These are phyloP conservation scores for Spathaspora gorwiae DNA, from an alignment of 805 yeast species.

Conservation along the genomic window DNA sequence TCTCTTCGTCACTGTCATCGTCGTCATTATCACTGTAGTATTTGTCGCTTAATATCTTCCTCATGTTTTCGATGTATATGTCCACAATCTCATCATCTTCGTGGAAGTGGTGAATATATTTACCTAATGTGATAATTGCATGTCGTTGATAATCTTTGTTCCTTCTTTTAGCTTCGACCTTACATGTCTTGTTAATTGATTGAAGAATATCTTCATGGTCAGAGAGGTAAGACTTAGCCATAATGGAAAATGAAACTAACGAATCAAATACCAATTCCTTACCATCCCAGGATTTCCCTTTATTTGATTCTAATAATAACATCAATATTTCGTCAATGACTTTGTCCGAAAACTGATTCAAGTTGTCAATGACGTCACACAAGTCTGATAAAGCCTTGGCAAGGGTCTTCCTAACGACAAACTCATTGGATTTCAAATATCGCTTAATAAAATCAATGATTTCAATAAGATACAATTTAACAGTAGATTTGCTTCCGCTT, in stretches of 20 bases:
- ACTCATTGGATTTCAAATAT: conserved; percentile 53
- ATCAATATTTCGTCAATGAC: conserved; percentile 36
- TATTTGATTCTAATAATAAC: conserved; percentile 53
- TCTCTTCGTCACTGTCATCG: conserved; percentile 19
- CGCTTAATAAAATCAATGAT: conserved; percentile 49
- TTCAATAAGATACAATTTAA: conserved; percentile 65
- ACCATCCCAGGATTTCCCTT: conserved; percentile 85
- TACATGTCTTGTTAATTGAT: conserved; percentile 41
- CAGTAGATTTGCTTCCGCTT: conserved; percentile 66
- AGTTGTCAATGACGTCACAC: conserved; percentile 40
- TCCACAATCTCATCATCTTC: conserved; percentile 27
- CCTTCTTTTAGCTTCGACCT: conserved; percentile 60
- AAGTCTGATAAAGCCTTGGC: conserved; percentile 64
- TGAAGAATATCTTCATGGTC: conserved; percentile 22
- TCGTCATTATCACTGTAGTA: conserved; percentile 34
- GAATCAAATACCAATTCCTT: conserved; percentile 75
- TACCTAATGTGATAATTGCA: conserved; percentile 51
- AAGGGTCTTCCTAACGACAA: conserved; percentile 62
- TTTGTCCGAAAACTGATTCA: conserved; percentile 18
- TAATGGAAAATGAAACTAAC: conserved; percentile 52
- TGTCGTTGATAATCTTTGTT: conserved; percentile 60
- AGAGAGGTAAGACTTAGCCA: conserved; percentile 35
- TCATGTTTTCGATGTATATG: conserved; percentile 34
- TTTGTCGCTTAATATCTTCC: conserved; percentile 31
- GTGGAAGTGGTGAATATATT: conserved; percentile 39